Base-by-base conservation (phyloP, 352 stramenopile species). In the Pythium monospermum region DNA sequence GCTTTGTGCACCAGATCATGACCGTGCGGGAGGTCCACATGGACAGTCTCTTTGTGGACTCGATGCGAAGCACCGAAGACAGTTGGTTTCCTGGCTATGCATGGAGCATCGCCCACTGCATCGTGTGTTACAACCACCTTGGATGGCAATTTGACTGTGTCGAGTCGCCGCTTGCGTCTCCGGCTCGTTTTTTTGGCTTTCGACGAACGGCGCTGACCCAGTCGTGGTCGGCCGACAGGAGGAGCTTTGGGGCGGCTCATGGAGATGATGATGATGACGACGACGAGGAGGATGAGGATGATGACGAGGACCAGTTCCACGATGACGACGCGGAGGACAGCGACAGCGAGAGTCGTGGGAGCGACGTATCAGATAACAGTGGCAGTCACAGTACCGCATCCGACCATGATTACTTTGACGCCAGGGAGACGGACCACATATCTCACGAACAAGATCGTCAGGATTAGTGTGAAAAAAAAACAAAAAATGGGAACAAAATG, bases 61-160 rank as follows among this genome's bases (percentile, higher is more conserved):
- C 61, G n/a, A 38, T 36, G 13, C 71, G 57, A 2, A 86, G 69
- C 40, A 80, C 71, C 0, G 44, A 87, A 30, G 81, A 91, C 53
- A 85, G 74, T 35, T 94, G 83, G 83, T 94, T 92, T 50, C 61
- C 73, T 1, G 78, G 79, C 4, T 94, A 89, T 52, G 53, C 76
- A 23, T 94, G 83, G 83, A 91, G 81, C 55, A 87, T 90, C 37
- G 71, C 75, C 49, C 68, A 88, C 54, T 94, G 83, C 43, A 63
- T 65, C 41, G 55, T 64, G 15, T 94, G 83, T 64, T 73, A 73
- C 49, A 64, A 59, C 10, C 83, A 92, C 53, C 65, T 94, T 15
- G 83, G 83, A 3, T 94, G 83, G 83, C 71, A 78, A 30, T 94
- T 91, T 32, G 73, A 89, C 39, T 49, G 31, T 4, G 69, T 72